phyloP scores from a whole-genome alignment of 2,329 filamentous ascomycete genomes.

The Botrytis aclada region DNA sequence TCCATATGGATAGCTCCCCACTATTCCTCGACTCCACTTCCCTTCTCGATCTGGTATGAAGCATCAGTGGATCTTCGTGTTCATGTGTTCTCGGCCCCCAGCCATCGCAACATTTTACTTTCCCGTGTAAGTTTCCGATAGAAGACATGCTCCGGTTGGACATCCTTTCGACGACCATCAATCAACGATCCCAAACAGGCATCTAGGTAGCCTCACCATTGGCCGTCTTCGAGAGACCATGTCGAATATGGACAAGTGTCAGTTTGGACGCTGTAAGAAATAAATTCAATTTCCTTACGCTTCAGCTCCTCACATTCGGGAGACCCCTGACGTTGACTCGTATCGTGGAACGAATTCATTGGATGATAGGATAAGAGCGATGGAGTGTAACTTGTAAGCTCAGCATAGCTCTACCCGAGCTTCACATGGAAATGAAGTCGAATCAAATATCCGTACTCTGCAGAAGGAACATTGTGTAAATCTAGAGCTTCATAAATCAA shows the following conservation, averaged over 20 bases:
- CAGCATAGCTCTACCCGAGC: slow-evolving; percentile 8
- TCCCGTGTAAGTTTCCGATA: background rate
- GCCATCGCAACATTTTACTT: background rate
- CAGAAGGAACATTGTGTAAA: background rate
- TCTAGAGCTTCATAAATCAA: background rate
- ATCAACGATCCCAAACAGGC: background rate
- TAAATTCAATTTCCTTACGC: background rate
- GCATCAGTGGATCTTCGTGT: slow-evolving; percentile 10
- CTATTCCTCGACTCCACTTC: background rate
- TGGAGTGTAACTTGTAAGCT: background rate
- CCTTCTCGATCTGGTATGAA: background rate
- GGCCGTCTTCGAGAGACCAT: background rate
- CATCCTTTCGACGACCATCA: background rate
- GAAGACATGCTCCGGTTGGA: background rate
- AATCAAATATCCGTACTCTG: background rate
- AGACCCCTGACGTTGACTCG: slow-evolving; percentile 6
- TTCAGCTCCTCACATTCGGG: slow-evolving; percentile 7
- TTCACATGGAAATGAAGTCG: background rate
- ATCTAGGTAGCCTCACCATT: background rate
- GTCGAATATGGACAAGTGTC: background rate
- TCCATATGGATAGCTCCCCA: background rate
- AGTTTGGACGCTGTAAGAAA: background rate
- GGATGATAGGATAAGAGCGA: background rate
- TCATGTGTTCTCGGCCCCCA: slow-evolving; percentile 10
- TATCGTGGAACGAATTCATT: slow-evolving; percentile 6